Percentiles rank a stretch among this genome's conserved stretches.
These are phyloP conservation scores for Perkinsus chesapeaki DNA, from an alignment of 169 alveolate species.

Conservation along the genomic window DNA sequence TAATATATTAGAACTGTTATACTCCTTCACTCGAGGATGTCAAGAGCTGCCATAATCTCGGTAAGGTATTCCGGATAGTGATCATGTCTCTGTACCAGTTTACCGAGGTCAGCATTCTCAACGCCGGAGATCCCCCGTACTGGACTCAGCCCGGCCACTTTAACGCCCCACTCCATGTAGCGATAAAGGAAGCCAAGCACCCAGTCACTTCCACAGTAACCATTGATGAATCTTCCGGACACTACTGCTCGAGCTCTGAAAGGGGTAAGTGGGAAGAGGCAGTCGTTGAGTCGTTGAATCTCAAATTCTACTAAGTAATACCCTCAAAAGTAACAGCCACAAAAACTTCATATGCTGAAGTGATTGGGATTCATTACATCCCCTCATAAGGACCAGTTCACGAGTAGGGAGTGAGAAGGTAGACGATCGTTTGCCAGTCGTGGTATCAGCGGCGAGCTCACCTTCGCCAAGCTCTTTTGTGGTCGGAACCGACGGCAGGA, in stretches of 20 bases:
- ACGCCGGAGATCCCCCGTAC: constrained; percentile 34
- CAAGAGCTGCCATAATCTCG: background rate
- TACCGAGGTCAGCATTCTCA: constrained; percentile 38
- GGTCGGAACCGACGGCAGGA: constrained; percentile 3
- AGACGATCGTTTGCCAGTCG: no score
- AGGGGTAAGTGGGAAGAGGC: constrained; percentile 65
- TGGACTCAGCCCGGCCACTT: constrained; percentile 47
- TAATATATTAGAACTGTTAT: background rate
- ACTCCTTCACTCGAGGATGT: background rate
- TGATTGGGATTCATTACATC: no score
- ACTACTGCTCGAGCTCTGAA: constrained; percentile 74
- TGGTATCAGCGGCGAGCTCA: no score
- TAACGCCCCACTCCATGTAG: constrained; percentile 71
- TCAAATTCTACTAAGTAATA: background rate
- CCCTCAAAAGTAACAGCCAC: background rate
- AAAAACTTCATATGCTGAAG: no score
- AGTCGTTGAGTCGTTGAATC: constrained; percentile 35
- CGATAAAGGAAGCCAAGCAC: constrained; percentile 78
- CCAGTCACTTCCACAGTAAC: constrained; percentile 76
- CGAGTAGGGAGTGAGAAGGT: no score
- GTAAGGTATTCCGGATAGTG: constrained; percentile 20
- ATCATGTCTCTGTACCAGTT: constrained; percentile 36
- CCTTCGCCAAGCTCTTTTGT: constrained; percentile 14
- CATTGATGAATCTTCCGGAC: constrained; percentile 76
- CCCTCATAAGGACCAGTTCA: background rate